A percentile compares a stretch with the other conserved stretches of the same genome.
Conservation (phyloP, 2,329 filamentous ascomycete genomes). For the Endocalyx cinctus region DNA sequence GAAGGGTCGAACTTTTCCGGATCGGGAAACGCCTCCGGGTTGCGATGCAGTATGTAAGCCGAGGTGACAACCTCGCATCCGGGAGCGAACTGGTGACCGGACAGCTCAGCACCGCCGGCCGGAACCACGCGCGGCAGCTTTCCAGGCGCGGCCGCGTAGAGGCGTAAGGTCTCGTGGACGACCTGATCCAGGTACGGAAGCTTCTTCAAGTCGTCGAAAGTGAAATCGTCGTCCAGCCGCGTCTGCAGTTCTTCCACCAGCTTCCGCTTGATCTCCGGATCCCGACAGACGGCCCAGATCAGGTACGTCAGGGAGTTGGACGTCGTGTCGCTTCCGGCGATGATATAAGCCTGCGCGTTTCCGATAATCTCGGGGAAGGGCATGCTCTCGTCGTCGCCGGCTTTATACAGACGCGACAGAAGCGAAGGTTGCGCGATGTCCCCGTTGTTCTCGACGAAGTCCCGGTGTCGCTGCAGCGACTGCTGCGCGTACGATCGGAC, state of each 20-base stretch:
- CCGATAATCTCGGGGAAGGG: constrained; percentile 9
- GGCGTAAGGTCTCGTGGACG: constrained; percentile 25
- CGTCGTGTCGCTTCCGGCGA: constrained; percentile 38
- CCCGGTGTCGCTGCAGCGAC: constrained; percentile 16
- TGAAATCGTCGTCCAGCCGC: constrained; percentile 17
- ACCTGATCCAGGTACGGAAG: constrained; percentile 29
- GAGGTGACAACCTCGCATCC: constrained; percentile 31
- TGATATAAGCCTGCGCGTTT: constrained; percentile 19
- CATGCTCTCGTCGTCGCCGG: constrained; percentile 21
- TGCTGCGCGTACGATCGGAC: constrained; percentile 21
- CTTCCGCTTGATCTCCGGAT: constrained; percentile 6
- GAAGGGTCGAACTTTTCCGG: constrained; percentile 25
- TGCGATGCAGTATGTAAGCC: constrained; percentile 35
- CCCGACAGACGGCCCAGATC: constrained; percentile 19
- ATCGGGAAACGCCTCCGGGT: constrained; percentile 29
- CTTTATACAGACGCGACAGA: constrained; percentile 34
- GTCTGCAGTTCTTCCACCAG: constrained; percentile 10
- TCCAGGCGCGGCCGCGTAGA: constrained; percentile 28
- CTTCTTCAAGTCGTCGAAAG: constrained; percentile 25
- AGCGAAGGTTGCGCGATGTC: constrained; percentile 24
- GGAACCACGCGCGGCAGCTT: constrained; percentile 30
- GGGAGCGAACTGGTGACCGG: constrained; percentile 29
- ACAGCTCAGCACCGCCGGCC: constrained; percentile 24
- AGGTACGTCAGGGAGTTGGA: constrained; percentile 35
- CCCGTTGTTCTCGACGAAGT: constrained; percentile 14